A percentile compares a stretch with the other conserved stretches of the same genome.
These are phyloP conservation scores for Cicer arietinum DNA, from an alignment of 306 rosid species.

Conservation along the genomic window DNA sequence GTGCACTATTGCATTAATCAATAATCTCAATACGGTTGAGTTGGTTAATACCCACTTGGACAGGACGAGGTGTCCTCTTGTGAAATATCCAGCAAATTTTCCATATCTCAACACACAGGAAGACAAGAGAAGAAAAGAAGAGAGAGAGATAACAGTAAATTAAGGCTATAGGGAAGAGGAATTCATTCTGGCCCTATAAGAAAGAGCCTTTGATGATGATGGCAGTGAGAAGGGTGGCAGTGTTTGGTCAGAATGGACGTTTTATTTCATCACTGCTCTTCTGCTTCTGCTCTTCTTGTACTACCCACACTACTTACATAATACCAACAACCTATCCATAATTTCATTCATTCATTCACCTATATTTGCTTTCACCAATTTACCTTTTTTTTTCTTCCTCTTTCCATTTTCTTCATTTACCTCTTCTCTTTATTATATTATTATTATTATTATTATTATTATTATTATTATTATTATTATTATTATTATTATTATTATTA, in stretches of 20 bases:
- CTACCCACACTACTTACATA: slow-evolving; percentile 39
- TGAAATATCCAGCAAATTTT: slow-evolving; percentile 43
- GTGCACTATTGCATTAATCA: slow-evolving; percentile 26
- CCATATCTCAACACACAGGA: slow-evolving; percentile 41
- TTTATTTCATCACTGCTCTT: slow-evolving; percentile 63
- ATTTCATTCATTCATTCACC: background rate
- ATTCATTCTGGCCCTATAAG: slow-evolving; percentile 53
- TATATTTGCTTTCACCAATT: background rate
- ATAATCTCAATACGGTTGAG: slow-evolving; percentile 12
- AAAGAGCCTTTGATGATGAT: slow-evolving; percentile 49
- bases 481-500: too few species aligned
- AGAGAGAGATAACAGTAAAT: slow-evolving; percentile 38
- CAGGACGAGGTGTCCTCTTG: slow-evolving; percentile 44
- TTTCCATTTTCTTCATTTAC: too few species aligned
- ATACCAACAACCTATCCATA: slow-evolving; percentile 12
- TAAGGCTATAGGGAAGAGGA: slow-evolving; percentile 58
- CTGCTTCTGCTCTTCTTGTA: slow-evolving; percentile 50
- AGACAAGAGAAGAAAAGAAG: slow-evolving; percentile 2
- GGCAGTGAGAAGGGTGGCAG: slow-evolving; percentile 64
- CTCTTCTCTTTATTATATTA: too few species aligned
- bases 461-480: too few species aligned
- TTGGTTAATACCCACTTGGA: slow-evolving; percentile 55
- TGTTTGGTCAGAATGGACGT: slow-evolving; percentile 73
- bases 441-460: background rate
- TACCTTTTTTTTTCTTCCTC: too few species aligned